Evolutionary conservation across 2,329 filamentous ascomycete species (phyloP).

Genomic region (Claviceps sp.): DNA sequence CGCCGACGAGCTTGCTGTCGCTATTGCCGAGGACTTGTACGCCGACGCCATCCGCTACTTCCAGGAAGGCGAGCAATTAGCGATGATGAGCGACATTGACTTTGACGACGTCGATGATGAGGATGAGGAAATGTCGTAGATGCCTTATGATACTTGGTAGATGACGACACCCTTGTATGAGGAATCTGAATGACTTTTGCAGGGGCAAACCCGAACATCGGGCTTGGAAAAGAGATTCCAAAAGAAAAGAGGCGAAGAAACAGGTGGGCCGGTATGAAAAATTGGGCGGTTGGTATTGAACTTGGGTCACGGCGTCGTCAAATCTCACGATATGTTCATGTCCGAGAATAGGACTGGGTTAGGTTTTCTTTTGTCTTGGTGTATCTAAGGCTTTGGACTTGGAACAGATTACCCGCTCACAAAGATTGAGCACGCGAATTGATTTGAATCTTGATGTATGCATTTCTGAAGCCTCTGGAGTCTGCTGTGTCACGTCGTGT

Average conservation of each 20-base stretch:
- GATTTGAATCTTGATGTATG: neutral
- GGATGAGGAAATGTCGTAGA: conserved; percentile 30
- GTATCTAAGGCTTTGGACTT: neutral
- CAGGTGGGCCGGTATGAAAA: neutral
- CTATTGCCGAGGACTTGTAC: conserved; percentile 79
- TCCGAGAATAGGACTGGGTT: neutral
- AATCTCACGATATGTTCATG: neutral
- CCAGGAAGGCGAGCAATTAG: conserved; percentile 52
- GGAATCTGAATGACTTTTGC: no score
- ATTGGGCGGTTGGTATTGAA: neutral
- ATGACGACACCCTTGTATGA: no score
- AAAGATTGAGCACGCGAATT: conserved; percentile 4
- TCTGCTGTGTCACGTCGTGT: no score
- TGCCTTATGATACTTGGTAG: no score
- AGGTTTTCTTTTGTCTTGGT: conserved; percentile 9
- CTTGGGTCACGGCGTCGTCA: neutral
- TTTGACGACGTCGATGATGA: conserved; percentile 37
- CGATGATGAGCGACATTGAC: conserved; percentile 53
- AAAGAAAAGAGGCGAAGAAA: neutral
- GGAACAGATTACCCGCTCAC: conserved; percentile 5
- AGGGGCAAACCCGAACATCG: no score
- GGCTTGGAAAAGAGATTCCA: neutral
- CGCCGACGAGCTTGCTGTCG: conserved; percentile 69
- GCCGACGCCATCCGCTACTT: conserved; percentile 83
- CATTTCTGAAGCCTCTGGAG: neutral